phyloP scores from a whole-genome alignment of 768 basidiomycete genomes.

The Tricholoma matsutake region DNA sequence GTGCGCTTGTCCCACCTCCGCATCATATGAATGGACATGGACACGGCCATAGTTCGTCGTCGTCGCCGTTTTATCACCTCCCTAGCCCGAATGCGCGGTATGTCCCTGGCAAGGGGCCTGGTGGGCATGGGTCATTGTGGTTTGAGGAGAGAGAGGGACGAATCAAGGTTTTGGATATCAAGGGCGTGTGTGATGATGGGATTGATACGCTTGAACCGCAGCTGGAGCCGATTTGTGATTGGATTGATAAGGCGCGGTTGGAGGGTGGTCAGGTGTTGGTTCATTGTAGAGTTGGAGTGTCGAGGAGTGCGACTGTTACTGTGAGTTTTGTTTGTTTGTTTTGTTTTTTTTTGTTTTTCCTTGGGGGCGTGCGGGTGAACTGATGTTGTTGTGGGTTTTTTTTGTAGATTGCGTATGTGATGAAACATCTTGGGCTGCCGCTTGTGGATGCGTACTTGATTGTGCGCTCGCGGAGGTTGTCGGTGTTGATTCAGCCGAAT shows the following conservation, averaged over 20 bases:
- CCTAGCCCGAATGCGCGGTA: conserved; percentile 32
- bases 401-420: conserved; percentile 94
- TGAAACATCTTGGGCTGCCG: conserved; percentile 83
- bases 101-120: conserved; percentile 40
- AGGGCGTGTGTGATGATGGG: conserved; percentile 93
- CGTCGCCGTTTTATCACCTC: conserved; percentile 19
- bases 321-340: no score
- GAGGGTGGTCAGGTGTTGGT: conserved; percentile 90
- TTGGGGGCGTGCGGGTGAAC: no score
- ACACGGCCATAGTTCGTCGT: conserved; percentile 4
- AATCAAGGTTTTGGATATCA: conserved; percentile 88
- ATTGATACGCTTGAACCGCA: conserved; percentile 92
- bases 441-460: conserved; percentile 94
- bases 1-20: conserved; percentile 80
- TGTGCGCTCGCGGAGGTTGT: conserved; percentile 85
- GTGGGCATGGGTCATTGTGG: conserved; percentile 73
- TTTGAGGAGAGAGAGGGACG: conserved; percentile 85
- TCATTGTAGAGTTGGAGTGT: conserved; percentile 99
- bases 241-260: conserved; percentile 84
- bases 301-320: conserved; percentile 88
- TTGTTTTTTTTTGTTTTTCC: background rate
- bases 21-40: conserved; percentile 32
- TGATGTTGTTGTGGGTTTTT: background rate
- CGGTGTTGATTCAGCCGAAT: conserved; percentile 92
- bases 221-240: conserved; percentile 83